Evolutionary conservation across 2,329 filamentous ascomycete genomes (phyloP), one percentile per base, ranked within the genome.

Genomic region (Colletotrichum limetticola): DNA sequence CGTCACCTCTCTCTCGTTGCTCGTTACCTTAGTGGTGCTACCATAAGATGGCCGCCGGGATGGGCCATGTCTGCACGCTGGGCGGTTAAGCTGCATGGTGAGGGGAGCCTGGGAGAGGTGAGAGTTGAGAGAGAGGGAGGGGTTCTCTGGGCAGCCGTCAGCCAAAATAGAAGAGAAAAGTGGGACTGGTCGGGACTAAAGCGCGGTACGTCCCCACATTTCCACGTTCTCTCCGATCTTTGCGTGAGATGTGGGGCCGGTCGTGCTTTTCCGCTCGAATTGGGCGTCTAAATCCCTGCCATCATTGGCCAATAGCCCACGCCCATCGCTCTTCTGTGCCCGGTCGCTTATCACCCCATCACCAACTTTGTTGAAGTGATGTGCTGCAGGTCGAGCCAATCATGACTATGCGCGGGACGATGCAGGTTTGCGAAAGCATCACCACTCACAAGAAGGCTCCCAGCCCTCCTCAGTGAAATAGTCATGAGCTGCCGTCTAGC

Each of bases 21-120:
- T 57, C 52, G 32, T 64, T 72, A 55, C 42, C 30, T 72, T 73
- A 61, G 71, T 70, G 61, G 62, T 57, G 16, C 56, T 61, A 73
- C 71, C 60, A 70, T 56, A 56, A 70, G 61, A 30, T 62, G 71
- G 71, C 35, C 60, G 66, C 71, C 58, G 28, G 66, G 66, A 74
- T 71, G 68, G 68, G 71, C 71, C 68, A 64, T 57, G 52, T 71
- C 57, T 67, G 71, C 68, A 74, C 35, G 71, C 62, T 74, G 57
- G 71, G 71, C 71, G 71, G 71, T 72, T 74, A 74, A 74, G 71
- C 32, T 35, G 32, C 71, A 74, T 72, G 67, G 68, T 72, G 68
- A 67, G 72, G 58, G 37, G 37, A 42, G 37, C 14, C 37, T 42
- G 37, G 14, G 14, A 42, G 37, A 42, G 37, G 37, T 42, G 11